These are phyloP conservation scores for Sporopachydermia lactativora DNA, from an alignment of 805 yeast species.

Conservation along the genomic window DNA sequence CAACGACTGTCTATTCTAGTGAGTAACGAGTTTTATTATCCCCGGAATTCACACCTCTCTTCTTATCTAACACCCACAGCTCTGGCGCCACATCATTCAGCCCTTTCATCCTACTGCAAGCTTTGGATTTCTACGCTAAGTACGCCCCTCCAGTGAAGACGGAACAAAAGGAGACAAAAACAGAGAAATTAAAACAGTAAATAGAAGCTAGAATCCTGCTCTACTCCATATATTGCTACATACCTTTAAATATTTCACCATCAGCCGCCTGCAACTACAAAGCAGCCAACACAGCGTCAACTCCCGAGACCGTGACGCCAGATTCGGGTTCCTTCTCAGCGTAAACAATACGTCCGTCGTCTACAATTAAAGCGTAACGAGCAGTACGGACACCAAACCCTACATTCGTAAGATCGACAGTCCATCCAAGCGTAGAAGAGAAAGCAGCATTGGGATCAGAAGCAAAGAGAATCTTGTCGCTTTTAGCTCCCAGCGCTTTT, in stretches of 20 bases:
- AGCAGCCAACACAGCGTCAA: conserved; percentile 24
- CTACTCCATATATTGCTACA: too few relatives aligned
- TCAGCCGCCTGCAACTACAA: not conserved
- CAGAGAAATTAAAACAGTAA: too few relatives aligned
- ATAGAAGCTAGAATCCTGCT: too few relatives aligned
- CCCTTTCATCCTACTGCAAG: not conserved
- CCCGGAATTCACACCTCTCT: not conserved
- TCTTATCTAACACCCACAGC: not conserved
- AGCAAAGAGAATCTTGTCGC: conserved; percentile 36
- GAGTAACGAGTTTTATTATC: not conserved
- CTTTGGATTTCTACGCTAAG: not conserved
- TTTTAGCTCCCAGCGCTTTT: conserved; percentile 26
- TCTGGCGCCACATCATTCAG: not conserved
- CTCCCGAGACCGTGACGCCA: conserved; percentile 32
- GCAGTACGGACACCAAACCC: conserved; percentile 47
- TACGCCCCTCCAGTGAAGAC: too few relatives aligned
- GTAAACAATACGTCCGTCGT: conserved; percentile 38
- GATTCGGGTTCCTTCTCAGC: conserved; percentile 30
- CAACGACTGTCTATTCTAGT: not conserved
- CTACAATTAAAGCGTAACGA: conserved; percentile 63
- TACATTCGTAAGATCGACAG: conserved; percentile 35
- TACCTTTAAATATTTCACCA: too few relatives aligned
- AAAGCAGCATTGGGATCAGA: conserved; percentile 52
- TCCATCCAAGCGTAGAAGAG: conserved; percentile 44
- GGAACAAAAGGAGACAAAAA: too few relatives aligned